Base-by-base conservation (phyloP, 352 stramenopile species). In the Pythium guiyangense region DNA sequence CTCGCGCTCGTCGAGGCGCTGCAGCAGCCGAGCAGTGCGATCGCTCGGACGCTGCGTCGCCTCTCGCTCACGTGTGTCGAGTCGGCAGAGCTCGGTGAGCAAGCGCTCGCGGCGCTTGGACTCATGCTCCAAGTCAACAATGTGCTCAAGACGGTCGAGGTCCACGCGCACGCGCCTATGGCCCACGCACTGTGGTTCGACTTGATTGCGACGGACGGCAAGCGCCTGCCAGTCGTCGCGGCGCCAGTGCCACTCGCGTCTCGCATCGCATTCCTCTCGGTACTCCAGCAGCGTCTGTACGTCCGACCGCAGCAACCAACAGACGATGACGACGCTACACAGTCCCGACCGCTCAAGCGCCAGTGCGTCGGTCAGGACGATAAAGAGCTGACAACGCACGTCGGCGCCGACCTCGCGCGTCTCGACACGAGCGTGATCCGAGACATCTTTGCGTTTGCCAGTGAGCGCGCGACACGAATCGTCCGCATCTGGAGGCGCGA, bases 391-490 rank as follows among this genome's bases (percentile, higher is more conserved):
- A 29, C 0, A 18, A 25, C 5, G 4, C 20, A n/a, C 22, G 9
- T 1, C n/a, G 47, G 9, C 10, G 26, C 11, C 3, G 37, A 57
- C n/a, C 6, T 49, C 34, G 27, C 3, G 34, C 31, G 37, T 1
- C 47, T 52, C 26, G 47, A 40, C 6, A 27, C 8, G 15, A n/a
- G 37, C 27, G 26, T 52, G 12, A 39, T 52, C 47, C 47, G 17
- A 31, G 26, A 25, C 15, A 35, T 52, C 14, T 52, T 52, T 52
- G 18, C 26, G 68, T 70, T 43, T 20, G 47, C 70, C 60, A 25
- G 72, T 54, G 20, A 73, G 31, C 40, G 70, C 69, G 37, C 40
- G 40, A 59, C 71, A 66, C 25, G 69, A 60, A 25, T 62, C 34
- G 44, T 72, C 12, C 31, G 31, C 31, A 12, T 37, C 31, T 37